These are phyloP conservation scores for Paulownia fortunei DNA, from an alignment of 257 asterid genomes.

Conservation along the genomic window DNA sequence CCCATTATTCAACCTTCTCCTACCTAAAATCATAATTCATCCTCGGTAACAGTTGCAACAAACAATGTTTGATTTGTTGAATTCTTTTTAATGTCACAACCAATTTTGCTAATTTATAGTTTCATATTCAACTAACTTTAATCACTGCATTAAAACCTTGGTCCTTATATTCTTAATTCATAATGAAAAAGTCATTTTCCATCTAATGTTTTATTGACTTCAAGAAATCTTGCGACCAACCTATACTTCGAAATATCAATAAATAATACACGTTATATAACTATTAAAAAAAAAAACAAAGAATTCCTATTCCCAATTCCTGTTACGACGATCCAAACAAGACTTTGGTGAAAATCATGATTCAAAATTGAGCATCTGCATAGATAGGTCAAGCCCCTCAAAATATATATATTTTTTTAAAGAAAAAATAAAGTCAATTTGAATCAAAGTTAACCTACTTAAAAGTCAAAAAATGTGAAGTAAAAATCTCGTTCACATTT, in stretches of 20 bases:
- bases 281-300: too few relatives aligned
- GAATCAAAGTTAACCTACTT: background rate
- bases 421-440: background rate
- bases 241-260: too few relatives aligned
- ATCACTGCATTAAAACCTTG: background rate
- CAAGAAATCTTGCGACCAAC: background rate
- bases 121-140: too few relatives aligned
- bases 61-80: too few relatives aligned
- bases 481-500: background rate
- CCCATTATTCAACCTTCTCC: too few relatives aligned
- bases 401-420: background rate
- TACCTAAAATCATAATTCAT: too few relatives aligned
- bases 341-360: too few relatives aligned
- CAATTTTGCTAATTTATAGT: background rate
- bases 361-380: too few relatives aligned
- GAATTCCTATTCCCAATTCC: too few relatives aligned
- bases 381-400: background rate
- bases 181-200: background rate
- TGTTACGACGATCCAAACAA: too few relatives aligned
- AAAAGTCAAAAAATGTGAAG: background rate
- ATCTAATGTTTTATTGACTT: background rate
- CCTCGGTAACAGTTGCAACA: too few relatives aligned
- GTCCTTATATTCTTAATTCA: background rate
- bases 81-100: background rate
- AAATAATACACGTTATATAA: too few relatives aligned